Conservation (phyloP, 1,284 basidiomycete genomes). For the Porogramme epimiltina region DNA sequence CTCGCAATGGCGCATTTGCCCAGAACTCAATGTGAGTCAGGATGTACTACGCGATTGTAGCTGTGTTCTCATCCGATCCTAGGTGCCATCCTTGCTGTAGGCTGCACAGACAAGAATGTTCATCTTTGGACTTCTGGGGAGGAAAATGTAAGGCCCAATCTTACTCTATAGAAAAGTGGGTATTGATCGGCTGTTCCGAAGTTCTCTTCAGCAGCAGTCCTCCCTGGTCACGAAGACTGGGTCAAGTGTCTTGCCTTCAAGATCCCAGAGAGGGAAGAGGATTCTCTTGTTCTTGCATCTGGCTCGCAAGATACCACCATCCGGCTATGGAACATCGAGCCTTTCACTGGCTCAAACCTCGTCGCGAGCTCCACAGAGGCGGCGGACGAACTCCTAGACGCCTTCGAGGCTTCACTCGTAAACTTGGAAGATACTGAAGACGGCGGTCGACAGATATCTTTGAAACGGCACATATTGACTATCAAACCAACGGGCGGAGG, state of each 20-base stretch:
- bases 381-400: slow-evolving; percentile 79
- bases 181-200: slow-evolving; percentile 27
- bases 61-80: not conserved
- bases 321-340: slow-evolving; percentile 82
- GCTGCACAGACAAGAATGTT: slow-evolving; percentile 75
- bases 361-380: slow-evolving; percentile 28
- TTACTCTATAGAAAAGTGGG: not conserved
- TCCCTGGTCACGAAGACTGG: slow-evolving; percentile 96
- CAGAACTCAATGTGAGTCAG: slow-evolving; percentile 54
- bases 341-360: slow-evolving; percentile 32
- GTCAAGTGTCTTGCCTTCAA: slow-evolving; percentile 79
- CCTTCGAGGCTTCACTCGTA: slow-evolving; percentile 82
- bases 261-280: slow-evolving; percentile 29
- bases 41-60: no score
- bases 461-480: slow-evolving; percentile 78
- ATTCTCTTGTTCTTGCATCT: slow-evolving; percentile 72
- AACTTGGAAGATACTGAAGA: slow-evolving; percentile 63
- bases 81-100: slow-evolving; percentile 79
- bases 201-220: slow-evolving; percentile 58
- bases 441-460: slow-evolving; percentile 80
- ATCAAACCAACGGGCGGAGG: slow-evolving; percentile 58
- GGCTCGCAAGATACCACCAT: slow-evolving; percentile 93
- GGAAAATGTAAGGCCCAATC: slow-evolving; percentile 41
- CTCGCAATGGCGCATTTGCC: slow-evolving; percentile 69
- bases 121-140: slow-evolving; percentile 75